Evolutionary conservation across 2,329 filamentous ascomycete species (phyloP).

Genomic region (Nemania serpens): DNA sequence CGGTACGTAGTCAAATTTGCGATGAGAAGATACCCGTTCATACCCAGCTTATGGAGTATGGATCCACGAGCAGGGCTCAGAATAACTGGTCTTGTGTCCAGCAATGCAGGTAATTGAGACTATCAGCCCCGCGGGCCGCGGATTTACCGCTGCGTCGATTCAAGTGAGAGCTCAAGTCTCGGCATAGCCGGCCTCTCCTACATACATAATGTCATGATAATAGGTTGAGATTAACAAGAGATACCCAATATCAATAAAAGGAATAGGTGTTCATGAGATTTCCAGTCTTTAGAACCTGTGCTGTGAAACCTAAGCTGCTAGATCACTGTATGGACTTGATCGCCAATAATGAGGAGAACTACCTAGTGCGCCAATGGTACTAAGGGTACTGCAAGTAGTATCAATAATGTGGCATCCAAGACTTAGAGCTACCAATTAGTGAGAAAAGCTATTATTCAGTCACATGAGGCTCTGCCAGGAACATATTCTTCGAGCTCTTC

Average conservation of each 20-base stretch:
- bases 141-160: neutral
- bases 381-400: too few species aligned
- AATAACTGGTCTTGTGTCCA: neutral
- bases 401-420: too few species aligned
- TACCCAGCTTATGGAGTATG: neutral
- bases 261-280: neutral
- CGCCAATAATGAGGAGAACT: too few species aligned
- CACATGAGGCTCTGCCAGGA: too few species aligned
- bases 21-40: neutral
- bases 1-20: neutral
- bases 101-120: neutral
- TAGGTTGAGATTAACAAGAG: neutral
- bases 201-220: neutral
- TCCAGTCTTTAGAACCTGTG: neutral
- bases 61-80: neutral
- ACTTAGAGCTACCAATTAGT: too few species aligned
- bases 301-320: neutral
- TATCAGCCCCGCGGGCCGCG: too few species aligned
- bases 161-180: neutral
- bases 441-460: too few species aligned
- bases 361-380: too few species aligned
- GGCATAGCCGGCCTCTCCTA: too few species aligned
- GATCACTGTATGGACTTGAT: neutral
- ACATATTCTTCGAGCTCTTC: too few species aligned
- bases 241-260: conserved; percentile 12